Percentiles rank a stretch among this genome's conserved stretches.
phyloP scores from a whole-genome alignment of 345 rosid species.

The Eucalyptus cloeziana region DNA sequence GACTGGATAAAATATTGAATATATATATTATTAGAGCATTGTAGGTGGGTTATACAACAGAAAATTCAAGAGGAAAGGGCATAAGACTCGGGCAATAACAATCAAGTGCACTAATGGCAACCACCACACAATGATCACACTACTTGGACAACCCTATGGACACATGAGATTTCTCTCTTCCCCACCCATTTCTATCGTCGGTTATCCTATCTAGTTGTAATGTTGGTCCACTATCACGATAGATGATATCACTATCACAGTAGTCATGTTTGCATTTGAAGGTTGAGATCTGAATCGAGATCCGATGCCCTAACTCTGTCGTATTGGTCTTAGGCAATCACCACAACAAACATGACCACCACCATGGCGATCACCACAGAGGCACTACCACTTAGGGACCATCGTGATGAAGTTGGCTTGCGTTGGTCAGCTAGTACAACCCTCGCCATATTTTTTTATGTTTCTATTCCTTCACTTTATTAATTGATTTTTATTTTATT shows the following conservation, averaged over 20 bases:
- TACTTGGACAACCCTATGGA: not conserved
- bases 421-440: not conserved
- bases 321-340: not conserved
- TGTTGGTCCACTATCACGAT: not conserved
- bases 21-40: not conserved
- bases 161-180: not conserved
- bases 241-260: rapidly evolving
- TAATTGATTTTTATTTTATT: not conserved
- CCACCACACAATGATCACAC: not conserved
- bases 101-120: not conserved
- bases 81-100: not conserved
- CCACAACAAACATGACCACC: not conserved
- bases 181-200: too few species aligned
- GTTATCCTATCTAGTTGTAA: not conserved
- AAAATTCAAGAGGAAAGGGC: not conserved
- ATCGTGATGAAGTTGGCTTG: not conserved
- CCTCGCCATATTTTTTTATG: not conserved
- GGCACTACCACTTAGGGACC: not conserved
- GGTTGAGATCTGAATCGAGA: not conserved
- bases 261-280: not conserved
- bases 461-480: not conserved
- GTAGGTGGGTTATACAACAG: not conserved
- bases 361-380: rapidly evolving
- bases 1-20: not conserved
- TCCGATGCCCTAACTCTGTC: rapidly evolving